These are phyloP conservation scores for Aspergillus amoenus DNA, from an alignment of 2,329 filamentous ascomycete genomes.

Conservation along the genomic window DNA sequence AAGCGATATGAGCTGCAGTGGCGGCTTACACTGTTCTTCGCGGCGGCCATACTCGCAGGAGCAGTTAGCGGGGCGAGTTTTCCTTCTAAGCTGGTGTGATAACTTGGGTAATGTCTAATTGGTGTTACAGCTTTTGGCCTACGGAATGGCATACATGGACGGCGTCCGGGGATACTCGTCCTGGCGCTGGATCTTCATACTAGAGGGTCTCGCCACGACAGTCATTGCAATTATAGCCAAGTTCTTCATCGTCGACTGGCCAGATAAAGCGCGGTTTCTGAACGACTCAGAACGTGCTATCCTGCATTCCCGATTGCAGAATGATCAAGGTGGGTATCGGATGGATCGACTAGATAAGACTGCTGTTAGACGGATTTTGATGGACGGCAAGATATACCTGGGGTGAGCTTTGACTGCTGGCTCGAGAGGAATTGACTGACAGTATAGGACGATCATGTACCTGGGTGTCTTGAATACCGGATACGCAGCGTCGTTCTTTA, in stretches of 20 bases:
- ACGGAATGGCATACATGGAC: constrained; percentile 11
- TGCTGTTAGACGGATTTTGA: background rate
- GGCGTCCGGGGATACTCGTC: constrained; percentile 10
- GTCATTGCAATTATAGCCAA: constrained; percentile 11
- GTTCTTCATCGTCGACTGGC: background rate
- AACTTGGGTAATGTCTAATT: background rate
- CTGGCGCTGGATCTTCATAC: constrained; percentile 19
- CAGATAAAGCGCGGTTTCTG: background rate
- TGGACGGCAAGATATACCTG: constrained; percentile 15
- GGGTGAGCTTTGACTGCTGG: constrained; percentile 14
- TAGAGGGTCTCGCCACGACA: constrained; percentile 12
- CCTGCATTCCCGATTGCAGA: background rate
- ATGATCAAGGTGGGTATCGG: background rate
- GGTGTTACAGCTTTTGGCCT: background rate
- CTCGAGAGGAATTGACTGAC: background rate
- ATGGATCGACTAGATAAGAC: background rate
- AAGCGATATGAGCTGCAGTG: constrained; percentile 14
- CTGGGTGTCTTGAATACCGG: constrained; percentile 17
- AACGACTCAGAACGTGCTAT: background rate
- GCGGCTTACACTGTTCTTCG: constrained; percentile 16
- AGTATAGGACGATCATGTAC: constrained; percentile 6
- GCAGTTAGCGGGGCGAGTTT: constrained; percentile 13
- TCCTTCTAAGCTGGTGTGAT: background rate
- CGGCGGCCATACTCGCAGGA: constrained; percentile 12
- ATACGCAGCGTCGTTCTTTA: constrained; percentile 24